Evolutionary conservation across 805 yeast species (phyloP).

Genomic region (Starmerella ratchasimensis): DNA sequence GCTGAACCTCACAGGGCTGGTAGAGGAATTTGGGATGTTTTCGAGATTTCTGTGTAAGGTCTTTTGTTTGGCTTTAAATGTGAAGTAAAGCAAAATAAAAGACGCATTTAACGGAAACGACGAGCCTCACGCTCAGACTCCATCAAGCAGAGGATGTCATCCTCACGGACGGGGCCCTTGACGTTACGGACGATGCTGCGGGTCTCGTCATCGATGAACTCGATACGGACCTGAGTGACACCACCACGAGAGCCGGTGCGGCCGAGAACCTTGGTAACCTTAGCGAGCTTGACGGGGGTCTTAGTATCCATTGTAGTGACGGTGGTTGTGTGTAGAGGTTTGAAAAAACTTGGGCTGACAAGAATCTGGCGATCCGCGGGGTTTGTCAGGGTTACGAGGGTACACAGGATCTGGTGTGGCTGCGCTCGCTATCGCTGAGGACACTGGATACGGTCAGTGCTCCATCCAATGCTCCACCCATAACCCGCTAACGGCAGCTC

Average conservation of each 20-base stretch:
- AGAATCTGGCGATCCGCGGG: conserved; percentile 10
- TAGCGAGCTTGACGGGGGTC: conserved; percentile 93
- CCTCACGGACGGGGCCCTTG: conserved; percentile 95
- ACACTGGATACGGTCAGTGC: too few relatives aligned
- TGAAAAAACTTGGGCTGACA: conserved; percentile 6
- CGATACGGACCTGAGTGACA: conserved; percentile 97
- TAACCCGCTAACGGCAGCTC: too few relatives aligned
- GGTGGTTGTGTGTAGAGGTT: conserved; percentile 3
- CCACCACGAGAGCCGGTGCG: conserved; percentile 99
- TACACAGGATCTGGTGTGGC: background rate
- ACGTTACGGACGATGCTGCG: conserved; percentile 96
- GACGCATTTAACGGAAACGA: conserved; percentile 31
- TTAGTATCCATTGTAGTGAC: conserved; percentile 33
- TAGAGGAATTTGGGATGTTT: too few relatives aligned
- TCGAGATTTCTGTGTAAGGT: background rate
- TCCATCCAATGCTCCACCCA: too few relatives aligned
- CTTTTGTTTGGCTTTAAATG: too few relatives aligned
- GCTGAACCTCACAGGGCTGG: too few relatives aligned
- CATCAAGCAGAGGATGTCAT: conserved; percentile 97
- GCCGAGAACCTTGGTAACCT: conserved; percentile 98
- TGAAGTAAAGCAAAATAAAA: background rate
- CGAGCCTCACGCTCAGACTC: conserved; percentile 99
- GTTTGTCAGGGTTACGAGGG: background rate
- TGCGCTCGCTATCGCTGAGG: background rate
- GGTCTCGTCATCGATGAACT: conserved; percentile 87